These are phyloP conservation scores for Piromyces sp. DNA, from an alignment of 192 early-diverging fungal species.

Conservation along the genomic window DNA sequence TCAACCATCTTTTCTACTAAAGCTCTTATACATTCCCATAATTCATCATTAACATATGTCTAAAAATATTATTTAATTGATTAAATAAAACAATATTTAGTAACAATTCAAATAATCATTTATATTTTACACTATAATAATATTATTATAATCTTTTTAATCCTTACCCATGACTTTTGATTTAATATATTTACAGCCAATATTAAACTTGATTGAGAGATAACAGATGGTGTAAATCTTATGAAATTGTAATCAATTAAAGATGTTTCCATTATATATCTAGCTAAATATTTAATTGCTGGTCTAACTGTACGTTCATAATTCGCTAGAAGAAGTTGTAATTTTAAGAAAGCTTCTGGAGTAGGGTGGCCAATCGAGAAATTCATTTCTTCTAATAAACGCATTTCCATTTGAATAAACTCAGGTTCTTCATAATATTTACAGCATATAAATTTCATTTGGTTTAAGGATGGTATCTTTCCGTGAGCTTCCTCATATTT, in stretches of 20 bases:
- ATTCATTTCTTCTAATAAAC: slow-evolving; percentile 20
- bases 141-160: too few relatives aligned
- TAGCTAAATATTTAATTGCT: slow-evolving; percentile 15
- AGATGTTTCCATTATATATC: slow-evolving; percentile 30
- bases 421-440: slow-evolving; percentile 8
- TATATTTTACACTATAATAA: too few relatives aligned
- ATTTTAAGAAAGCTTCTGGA: slow-evolving; percentile 24
- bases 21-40: neutral
- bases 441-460: slow-evolving; percentile 19
- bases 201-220: slow-evolving; percentile 19
- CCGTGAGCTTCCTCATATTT: slow-evolving; percentile 48
- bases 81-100: neutral
- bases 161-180: neutral
- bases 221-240: slow-evolving; percentile 12
- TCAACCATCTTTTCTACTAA: neutral
- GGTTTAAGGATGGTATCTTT: slow-evolving; percentile 25
- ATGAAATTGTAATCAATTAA: slow-evolving; percentile 22
- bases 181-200: slow-evolving; percentile 9
- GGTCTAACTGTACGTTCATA: slow-evolving; percentile 3
- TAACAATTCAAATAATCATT: too few relatives aligned
- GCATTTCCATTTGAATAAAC: slow-evolving; percentile 26
- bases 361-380: slow-evolving; percentile 23
- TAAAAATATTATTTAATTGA: neutral
- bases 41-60: neutral
- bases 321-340: neutral